A percentile compares a stretch with the other conserved stretches of the same genome.
These are phyloP conservation scores for Globisporangium okanoganense DNA, from an alignment of 352 stramenopile species.

Conservation along the genomic window DNA sequence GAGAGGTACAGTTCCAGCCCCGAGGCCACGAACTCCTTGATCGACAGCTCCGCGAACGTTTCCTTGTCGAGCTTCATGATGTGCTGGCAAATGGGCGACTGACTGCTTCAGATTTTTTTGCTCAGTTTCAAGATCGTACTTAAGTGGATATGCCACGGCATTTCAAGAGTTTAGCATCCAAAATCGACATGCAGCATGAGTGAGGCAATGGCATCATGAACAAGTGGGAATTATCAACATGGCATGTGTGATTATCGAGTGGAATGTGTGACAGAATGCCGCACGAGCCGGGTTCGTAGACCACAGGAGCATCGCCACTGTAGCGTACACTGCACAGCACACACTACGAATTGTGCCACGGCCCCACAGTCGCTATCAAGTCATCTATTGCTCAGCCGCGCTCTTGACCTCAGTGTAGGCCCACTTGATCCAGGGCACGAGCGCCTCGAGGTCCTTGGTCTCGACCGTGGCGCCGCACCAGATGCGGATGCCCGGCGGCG, in stretches of 20 bases:
- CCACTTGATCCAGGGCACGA: constrained; percentile 99
- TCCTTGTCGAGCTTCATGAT: constrained; percentile 28
- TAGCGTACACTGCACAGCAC: background rate
- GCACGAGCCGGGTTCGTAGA: too few species aligned
- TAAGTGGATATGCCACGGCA: too few species aligned
- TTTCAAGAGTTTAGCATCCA: too few species aligned
- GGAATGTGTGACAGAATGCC: too few species aligned
- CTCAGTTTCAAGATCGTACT: too few species aligned
- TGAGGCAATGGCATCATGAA: too few species aligned
- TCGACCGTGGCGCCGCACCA: constrained; percentile 99
- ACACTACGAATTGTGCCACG: background rate
- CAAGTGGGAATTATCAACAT: too few species aligned
- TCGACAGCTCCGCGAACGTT: constrained; percentile 36
- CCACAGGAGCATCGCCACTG: background rate
- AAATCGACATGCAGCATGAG: too few species aligned
- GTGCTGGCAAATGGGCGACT: too few species aligned
- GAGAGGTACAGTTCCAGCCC: constrained; percentile 71
- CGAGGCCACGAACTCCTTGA: constrained; percentile 59
- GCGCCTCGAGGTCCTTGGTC: constrained; percentile 94
- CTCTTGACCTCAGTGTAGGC: constrained; percentile 92
- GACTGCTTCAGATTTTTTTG: too few species aligned
- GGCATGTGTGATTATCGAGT: too few species aligned
- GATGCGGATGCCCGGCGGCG: constrained; percentile 96
- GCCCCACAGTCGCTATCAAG: background rate
- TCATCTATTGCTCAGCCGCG: constrained; percentile 22